Evolutionary conservation across 73 alveolate genomes (phyloP), one percentile per base, ranked within the genome.

Genomic region (Strombidium stylifer): DNA sequence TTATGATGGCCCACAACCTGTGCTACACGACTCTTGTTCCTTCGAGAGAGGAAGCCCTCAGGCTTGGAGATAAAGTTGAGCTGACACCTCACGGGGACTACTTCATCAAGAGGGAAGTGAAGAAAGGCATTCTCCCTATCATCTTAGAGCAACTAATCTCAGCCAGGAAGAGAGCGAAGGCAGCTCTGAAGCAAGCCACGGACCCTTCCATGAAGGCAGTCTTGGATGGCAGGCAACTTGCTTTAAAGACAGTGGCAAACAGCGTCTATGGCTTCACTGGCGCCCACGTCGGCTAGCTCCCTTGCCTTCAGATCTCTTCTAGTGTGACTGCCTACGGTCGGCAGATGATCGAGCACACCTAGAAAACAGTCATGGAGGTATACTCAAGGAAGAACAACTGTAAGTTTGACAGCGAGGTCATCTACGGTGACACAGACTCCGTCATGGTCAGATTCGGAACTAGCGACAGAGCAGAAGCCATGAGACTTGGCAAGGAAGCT

Each of bases 221-320:
- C n/a, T 91, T 96, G 48, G 97, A 97, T 73, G 99, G 99, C 0
- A 86, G 99, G 60, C 94, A 97, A 86, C 87, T 97, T 50, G 99
- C 99, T 30, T 70, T 97, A 64, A 96, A 97, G 72, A 86, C 96
- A 47, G 93, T 98, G 21, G 99, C 99, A 37, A 97, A 97, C 85
- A 94, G 99, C 19, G 99, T 97, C 18, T 97, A 97, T 80, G 99
- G 99, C 20, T 96, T 96, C 53, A 97, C 99, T 24, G 99, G 99
- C 20, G 99, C 99, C 18, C 76, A 94, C 50, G 96, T 90, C 18
- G 99, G 99, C n/a, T 87, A 86, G 56, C 72, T 97, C 34, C 99
- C 99, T 16, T 97, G 99, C 73, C 73, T 96, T 20, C 98, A 85
- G 70, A 97, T 97, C 48, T 93, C 99, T 0, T 86, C 98, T 18